Percentiles rank a stretch among this genome's conserved stretches.
phyloP scores from a whole-genome alignment of 345 rosid species.

The Eucalyptus pauciflora region DNA sequence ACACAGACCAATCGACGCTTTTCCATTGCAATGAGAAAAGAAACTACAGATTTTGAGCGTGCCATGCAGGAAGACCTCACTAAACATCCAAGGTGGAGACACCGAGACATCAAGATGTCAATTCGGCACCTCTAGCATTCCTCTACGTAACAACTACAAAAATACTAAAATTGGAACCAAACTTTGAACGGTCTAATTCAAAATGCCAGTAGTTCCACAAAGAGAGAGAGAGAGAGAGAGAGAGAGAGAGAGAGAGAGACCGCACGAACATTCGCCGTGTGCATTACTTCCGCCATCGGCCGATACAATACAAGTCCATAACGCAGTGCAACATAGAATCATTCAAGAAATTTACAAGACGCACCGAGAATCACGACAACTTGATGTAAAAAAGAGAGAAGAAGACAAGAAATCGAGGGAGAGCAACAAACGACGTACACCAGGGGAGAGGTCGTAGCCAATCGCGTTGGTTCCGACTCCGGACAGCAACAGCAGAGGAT shows the following conservation, averaged over 20 bases:
- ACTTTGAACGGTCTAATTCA: background rate
- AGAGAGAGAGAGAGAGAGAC: background rate
- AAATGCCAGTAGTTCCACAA: background rate
- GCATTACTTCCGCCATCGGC: background rate
- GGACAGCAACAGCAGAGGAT: conserved; percentile 78
- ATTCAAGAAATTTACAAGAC: background rate
- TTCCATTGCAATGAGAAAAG: background rate
- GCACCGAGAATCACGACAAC: background rate
- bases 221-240: background rate
- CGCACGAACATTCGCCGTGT: background rate
- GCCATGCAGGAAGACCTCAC: background rate
- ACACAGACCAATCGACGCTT: rapidly evolving
- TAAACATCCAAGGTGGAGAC: background rate
- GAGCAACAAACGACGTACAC: conserved; percentile 13
- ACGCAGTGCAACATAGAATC: background rate
- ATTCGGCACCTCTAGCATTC: background rate
- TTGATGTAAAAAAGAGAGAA: background rate
- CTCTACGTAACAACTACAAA: background rate
- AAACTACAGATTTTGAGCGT: background rate
- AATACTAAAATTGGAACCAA: background rate
- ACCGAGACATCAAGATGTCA: background rate
- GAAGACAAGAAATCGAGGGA: background rate
- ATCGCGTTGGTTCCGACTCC: conserved; percentile 97
- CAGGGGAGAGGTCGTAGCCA: conserved; percentile 88
- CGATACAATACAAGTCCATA: background rate